Evolutionary conservation across 257 asterid genomes (phyloP), one percentile per base, ranked within the genome.

Genomic region (Solanum boliviense): DNA sequence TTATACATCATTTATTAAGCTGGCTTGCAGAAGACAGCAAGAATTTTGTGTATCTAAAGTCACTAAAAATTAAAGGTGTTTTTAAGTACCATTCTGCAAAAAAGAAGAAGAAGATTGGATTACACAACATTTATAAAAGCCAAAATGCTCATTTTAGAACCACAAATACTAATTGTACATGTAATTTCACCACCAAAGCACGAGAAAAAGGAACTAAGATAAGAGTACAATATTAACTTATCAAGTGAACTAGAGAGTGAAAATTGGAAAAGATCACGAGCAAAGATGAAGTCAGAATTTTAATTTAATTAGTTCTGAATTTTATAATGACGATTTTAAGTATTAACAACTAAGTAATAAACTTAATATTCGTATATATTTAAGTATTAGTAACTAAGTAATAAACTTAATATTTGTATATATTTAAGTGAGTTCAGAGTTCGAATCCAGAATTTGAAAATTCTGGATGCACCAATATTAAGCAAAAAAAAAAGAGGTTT

Each of bases 261-360:
- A 56, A 52, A 16, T 0, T 16, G 6, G 62, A 52, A 56, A 56
- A 2, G 67, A 6, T 0, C n/a, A 52, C 0, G 65, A 20, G 3
- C 3, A 20, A 2, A 20, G 12, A 56, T 3, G 5, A 56, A 56
- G 67, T 56, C 11, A 20, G 11, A 56, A 56, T 56, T 56, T 56
- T 56, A 56, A 56, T 20, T 7, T 20, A 0, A 20, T 56, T 25
- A 7, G 11, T 56, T 56, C 2, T 56, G 5, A 20, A 56, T 56
- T 56, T 56, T 56, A 56, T 56, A 56, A 20, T 20, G 11, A 56
- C 2, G 0, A 20, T 20, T 7, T 56, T 23, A 56, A 56, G 1
- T 56, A 18, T 56, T 56, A 56, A 56, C 0, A 6, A 56, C 10
- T 18, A 56, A 56, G n/a, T 18, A 16, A 16, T 56, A 56, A 56